A percentile compares a stretch with the other conserved stretches of the same genome.
phyloP scores from a whole-genome alignment of 495 filamentous ascomycete species.

The Podospora appendiculata region DNA sequence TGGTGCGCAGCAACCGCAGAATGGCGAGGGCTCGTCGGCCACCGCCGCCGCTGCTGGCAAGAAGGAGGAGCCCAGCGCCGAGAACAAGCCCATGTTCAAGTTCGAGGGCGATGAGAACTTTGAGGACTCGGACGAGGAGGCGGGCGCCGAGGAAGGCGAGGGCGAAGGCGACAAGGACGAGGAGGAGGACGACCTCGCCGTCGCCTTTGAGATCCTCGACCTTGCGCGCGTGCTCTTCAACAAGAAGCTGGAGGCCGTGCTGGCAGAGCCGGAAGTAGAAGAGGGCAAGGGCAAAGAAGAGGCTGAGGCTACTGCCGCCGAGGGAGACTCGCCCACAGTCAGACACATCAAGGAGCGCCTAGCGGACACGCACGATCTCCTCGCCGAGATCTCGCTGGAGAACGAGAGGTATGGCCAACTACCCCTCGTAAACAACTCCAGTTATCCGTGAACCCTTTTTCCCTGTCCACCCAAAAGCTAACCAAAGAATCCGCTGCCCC shows the following conservation, averaged over 20 bases:
- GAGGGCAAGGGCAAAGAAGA: constrained; percentile 48
- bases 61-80: constrained; percentile 22
- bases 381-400: constrained; percentile 90
- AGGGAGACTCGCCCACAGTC: constrained; percentile 37
- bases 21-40: constrained; percentile 25
- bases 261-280: constrained; percentile 28
- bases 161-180: constrained; percentile 49
- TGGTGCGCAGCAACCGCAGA: constrained; percentile 13
- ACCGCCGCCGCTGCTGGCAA: constrained; percentile 27
- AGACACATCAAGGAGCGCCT: constrained; percentile 71
- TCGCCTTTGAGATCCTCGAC: constrained; percentile 88
- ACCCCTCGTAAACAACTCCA: constrained; percentile 16
- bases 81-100: constrained; percentile 72
- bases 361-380: constrained; percentile 83
- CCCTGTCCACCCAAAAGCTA: constrained; percentile 11
- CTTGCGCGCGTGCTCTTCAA: constrained; percentile 74
- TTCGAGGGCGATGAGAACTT: constrained; percentile 94
- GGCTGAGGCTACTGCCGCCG: constrained; percentile 47
- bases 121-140: constrained; percentile 66
- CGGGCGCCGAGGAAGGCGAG: constrained; percentile 30
- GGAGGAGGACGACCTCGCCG: constrained; percentile 84
- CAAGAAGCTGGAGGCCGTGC: constrained; percentile 39
- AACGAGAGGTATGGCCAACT: constrained; percentile 52
- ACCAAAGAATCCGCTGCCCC: constrained; percentile 1
- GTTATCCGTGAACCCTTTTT: neutral